Evolutionary conservation across 1,284 basidiomycete species (phyloP).

Genomic region (Rhodotorula sp.): DNA sequence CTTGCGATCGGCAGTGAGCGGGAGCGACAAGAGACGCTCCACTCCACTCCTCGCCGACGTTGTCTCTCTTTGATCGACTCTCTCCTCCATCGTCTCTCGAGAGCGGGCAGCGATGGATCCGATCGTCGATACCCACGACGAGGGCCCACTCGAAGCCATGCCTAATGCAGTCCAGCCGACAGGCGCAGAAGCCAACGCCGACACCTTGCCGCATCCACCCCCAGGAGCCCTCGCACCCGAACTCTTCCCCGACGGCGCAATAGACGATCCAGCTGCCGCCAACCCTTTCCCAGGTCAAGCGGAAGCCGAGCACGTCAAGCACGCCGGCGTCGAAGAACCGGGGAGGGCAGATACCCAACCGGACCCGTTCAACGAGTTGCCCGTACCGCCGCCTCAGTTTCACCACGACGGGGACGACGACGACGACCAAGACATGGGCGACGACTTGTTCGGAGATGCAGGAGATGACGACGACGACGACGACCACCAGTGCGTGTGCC

Average conservation of each 20-base stretch:
- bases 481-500: slow-evolving; percentile 47
- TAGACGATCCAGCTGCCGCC: slow-evolving; percentile 1
- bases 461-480: slow-evolving; percentile 67
- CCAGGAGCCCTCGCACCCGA: slow-evolving; percentile 25
- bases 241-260: slow-evolving; percentile 14
- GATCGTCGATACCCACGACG: slow-evolving; percentile 9
- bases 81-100: neutral
- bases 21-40: too few species aligned
- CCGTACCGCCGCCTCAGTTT: slow-evolving; percentile 13
- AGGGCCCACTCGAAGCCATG: slow-evolving; percentile 5
- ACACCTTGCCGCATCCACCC: too few species aligned
- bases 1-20: too few species aligned
- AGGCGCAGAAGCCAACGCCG: too few species aligned
- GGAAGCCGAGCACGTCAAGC: neutral
- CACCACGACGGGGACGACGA: slow-evolving; percentile 35
- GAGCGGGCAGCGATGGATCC: slow-evolving; percentile 14
- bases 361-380: neutral
- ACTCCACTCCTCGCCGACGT: neutral
- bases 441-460: slow-evolving; percentile 61
- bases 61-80: neutral
- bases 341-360: neutral
- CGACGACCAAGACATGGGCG: slow-evolving; percentile 55
- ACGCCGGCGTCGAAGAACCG: neutral
- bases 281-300: slow-evolving; percentile 1
- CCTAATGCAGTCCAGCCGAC: slow-evolving; percentile 20